Base-by-base conservation (phyloP, 2,329 filamentous ascomycete genomes). In the Penicillium sp. region DNA sequence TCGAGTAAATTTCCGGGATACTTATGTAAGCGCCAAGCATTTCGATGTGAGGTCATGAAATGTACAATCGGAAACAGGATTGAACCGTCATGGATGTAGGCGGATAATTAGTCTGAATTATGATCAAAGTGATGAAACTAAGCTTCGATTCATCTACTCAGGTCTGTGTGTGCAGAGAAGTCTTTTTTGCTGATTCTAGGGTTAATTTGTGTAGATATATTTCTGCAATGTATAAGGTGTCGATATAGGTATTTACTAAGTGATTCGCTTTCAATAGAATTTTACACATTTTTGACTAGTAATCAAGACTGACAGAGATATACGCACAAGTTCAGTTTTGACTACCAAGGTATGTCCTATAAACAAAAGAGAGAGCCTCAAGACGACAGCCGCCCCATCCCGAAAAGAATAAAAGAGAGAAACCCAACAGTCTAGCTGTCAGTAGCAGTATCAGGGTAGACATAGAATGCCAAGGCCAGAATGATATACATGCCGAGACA, bases 401-500 rank as follows among this genome's bases (percentile, higher is more conserved):
- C 30, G 28, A 50, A 25, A 12, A 16, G 8, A n/a, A 42, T 12
- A 41, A 40, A 16, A 16, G 5, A 49, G 16, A 22, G 6, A 26
- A 12, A 4, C n/a, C 17, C 10, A 16, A 22, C 22, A 22, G 22
- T 4, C 22, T 22, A 22, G 22, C 3, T 22, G 3, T 22, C 4
- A 4, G 2, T 22, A 4, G 22, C 3, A 22, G 22, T 22, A 55
- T 80, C 78, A 14, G 78, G 78, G 59, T 80, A 77, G 51, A 80
- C 76, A 51, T 74, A 80, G 67, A 80, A 79, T 3, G 77, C 77
- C 50, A 80, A 67, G 4, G 76, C 77, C 44, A 79, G 74, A 52
- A 79, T 79, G 45, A 78, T 75, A 58, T 75, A 81, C 79, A 81
- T 77, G 68, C 80, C 80, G 58, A 82, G 62, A 53, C 86, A 82